Evolutionary conservation across 2,329 filamentous ascomycete genomes (phyloP), one percentile per base, ranked within the genome.

Genomic region (Fusarium illudens): DNA sequence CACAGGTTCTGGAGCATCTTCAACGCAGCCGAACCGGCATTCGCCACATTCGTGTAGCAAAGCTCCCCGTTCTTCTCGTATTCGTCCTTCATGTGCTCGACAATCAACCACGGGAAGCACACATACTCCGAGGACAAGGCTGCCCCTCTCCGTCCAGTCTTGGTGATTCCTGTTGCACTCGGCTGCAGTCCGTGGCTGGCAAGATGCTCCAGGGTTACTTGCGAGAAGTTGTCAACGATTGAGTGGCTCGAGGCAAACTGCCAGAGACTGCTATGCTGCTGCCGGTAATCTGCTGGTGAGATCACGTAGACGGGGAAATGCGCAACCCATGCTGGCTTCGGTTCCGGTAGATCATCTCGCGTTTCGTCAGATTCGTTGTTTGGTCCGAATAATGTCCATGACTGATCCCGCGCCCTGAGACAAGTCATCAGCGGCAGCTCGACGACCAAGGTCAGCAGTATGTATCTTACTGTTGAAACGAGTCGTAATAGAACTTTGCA

Each of bases 41-140:
- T 64, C 0, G 67, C 67, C 13, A 55, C 65, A 6, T 57, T 33
- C 13, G 46, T 46, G 32, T 68, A 64, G 32, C 64, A 68, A n/a
- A 49, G 52, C 10, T 46, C 55, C 6, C 48, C 29, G 13, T 30
- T 34, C 1, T 37, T 51, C n/a, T 50, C 48, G 3, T 49, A 13
- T 7, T 55, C 46, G 6, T 52, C 44, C n/a, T 68, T 67, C 46
- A 61, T 62, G 39, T 70, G 60, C n/a, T 70, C 67, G 1, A 65
- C 58, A 30, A 68, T 60, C 4, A 70, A 57, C 67, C 67, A 70
- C 3, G 65, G 65, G 44, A 60, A 70, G 37, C 62, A 65, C 11
- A 68, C 48, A 27, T 54, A 64, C 22, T 70, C 67, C 2, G 59
- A 33, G 4, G 53, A 34, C 17, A 54, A 22, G 4, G 60, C n/a